These are phyloP conservation scores for Phytopythium vexans DNA, from an alignment of 352 stramenopile species.

Conservation along the genomic window DNA sequence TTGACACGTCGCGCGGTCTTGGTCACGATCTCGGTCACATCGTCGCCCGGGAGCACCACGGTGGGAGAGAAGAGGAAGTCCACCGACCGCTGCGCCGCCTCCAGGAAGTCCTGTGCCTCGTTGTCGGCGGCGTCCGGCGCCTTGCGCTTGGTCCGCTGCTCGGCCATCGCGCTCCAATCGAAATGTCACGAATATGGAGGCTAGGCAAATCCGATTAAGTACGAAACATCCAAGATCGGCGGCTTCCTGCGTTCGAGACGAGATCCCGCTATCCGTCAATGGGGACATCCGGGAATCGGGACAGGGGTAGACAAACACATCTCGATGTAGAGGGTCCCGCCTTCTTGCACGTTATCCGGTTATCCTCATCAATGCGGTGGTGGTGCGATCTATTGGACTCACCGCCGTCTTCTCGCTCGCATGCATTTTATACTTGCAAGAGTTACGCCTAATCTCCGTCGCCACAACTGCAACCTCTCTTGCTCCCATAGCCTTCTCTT, in stretches of 20 bases:
- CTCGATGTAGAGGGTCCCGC: no score
- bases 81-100: slow-evolving; percentile 70
- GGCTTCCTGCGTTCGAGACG: no score
- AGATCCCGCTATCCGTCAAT: no score
- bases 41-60: slow-evolving; percentile 73
- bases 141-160: slow-evolving; percentile 45
- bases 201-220: slow-evolving; percentile 24
- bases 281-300: no score
- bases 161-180: slow-evolving; percentile 22
- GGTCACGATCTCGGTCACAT: slow-evolving; percentile 74
- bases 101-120: slow-evolving; percentile 56
- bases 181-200: neutral
- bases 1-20: slow-evolving; percentile 68
- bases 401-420: no score
- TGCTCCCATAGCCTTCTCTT: slow-evolving; percentile 3
- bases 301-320: no score
- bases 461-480: slow-evolving; percentile 2
- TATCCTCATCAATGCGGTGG: no score
- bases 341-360: no score
- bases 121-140: slow-evolving; percentile 25
- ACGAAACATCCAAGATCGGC: slow-evolving; percentile 5
- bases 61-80: slow-evolving; percentile 75
- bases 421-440: no score
- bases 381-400: no score
- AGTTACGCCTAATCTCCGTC: no score